Base-by-base conservation (phyloP, 2,329 filamentous ascomycete species). In the Sporothrix brasiliensis region DNA sequence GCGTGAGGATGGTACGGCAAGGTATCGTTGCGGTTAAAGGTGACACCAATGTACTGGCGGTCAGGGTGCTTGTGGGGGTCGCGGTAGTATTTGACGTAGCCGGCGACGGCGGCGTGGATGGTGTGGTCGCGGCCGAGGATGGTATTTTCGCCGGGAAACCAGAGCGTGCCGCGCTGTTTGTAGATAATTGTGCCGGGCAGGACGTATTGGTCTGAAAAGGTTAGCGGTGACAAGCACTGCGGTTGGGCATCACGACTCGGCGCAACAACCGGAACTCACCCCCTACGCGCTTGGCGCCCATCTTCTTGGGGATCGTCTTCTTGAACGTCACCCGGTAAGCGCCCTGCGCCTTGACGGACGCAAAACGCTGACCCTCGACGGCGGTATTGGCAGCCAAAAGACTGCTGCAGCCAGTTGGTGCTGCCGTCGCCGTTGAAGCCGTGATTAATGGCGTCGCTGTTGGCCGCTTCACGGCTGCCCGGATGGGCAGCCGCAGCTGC, bases 101-200 rank as follows among this genome's bases (percentile, higher is more conserved):
- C 95, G 3, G 91, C 86, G 70, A 91, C 88, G 72, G 89, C 90
- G 68, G 95, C 89, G 81, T 92, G 97, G 79, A 99, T 96, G 67
- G 94, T 98, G 84, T 98, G 95, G 80, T 99, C 94, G 72, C 95
- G 91, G 67, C 95, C 95, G 85, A 98, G 94, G 76, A 90, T 92
- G 80, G 92, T 92, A 82, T 99, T 98, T 79, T 98, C 95, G 77
- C 95, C 95, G 0, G 95, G 91, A 79, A 91, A 94, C 95, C 95
- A 99, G 77, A 90, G 88, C 4, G 95, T 96, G 76, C 95, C 95
- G 77, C 94, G 91, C 81, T 99, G 95, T 79, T 93, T 93, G 87
- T 95, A 99, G 82, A 99, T 92, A 81, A 99, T 99, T 84, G 97
- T 98, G 69, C 95, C 95, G 4, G 94, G 91, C 71, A 97, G 91